These are phyloP conservation scores for Cladosporium phlei DNA, from an alignment of 2,329 filamentous ascomycete genomes.

Conservation along the genomic window DNA sequence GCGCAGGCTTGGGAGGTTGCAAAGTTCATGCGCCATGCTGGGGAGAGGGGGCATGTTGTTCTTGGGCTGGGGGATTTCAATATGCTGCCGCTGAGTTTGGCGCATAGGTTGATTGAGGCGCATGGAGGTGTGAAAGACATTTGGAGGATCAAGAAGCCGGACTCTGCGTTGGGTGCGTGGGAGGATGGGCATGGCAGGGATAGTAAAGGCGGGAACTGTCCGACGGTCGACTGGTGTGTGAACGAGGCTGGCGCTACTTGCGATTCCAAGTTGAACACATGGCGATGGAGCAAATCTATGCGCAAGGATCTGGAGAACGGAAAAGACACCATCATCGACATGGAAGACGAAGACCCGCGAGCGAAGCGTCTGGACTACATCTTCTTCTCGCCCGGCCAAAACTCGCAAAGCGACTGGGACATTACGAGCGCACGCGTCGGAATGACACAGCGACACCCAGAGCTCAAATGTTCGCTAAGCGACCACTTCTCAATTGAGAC, in stretches of 20 bases:
- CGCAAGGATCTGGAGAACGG: conserved; percentile 64
- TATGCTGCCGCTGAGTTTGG: conserved; percentile 82
- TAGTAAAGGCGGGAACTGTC: conserved; percentile 64
- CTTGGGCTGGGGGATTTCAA: conserved; percentile 92
- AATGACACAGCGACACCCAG: conserved; percentile 76
- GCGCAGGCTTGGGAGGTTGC: conserved; percentile 94
- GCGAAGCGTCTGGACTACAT: conserved; percentile 95
- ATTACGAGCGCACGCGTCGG: conserved; percentile 68
- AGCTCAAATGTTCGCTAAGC: conserved; percentile 77
- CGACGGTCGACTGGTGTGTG: conserved; percentile 74
- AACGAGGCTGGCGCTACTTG: conserved; percentile 79
- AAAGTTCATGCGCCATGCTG: conserved; percentile 78
- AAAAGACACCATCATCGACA: conserved; percentile 59
- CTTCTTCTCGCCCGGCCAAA: conserved; percentile 57
- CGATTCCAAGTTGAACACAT: conserved; percentile 82
- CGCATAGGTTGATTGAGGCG: conserved; percentile 74
- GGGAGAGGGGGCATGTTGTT: conserved; percentile 75
- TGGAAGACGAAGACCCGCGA: conserved; percentile 61
- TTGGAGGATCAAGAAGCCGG: conserved; percentile 79
- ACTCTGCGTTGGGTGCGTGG: conserved; percentile 73
- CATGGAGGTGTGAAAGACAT: conserved; percentile 74
- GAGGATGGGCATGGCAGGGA: conserved; percentile 48
- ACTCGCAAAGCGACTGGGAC: conserved; percentile 51
- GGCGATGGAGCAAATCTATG: conserved; percentile 75
- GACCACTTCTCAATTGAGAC: conserved; percentile 92